Conservation (phyloP, 208 protist genomes). For the Naegleria lovaniensis region DNA sequence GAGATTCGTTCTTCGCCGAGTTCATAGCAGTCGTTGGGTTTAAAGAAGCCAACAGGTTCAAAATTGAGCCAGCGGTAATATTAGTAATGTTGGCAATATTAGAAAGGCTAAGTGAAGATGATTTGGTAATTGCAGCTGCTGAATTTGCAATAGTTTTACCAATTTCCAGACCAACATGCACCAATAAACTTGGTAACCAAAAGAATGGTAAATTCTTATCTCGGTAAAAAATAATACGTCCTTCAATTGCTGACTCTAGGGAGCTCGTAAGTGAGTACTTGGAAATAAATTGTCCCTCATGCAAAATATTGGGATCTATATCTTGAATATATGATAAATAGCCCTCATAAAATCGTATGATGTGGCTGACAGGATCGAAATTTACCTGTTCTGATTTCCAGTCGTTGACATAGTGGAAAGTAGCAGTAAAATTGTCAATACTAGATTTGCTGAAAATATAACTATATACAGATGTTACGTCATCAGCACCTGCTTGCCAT, state of each 20-base stretch:
- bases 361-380: background rate
- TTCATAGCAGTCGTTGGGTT: background rate
- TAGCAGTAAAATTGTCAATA: background rate
- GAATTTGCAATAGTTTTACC: background rate
- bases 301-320: background rate
- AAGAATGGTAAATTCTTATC: background rate
- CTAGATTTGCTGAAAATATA: background rate
- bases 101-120: no score
- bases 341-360: conserved; percentile 15
- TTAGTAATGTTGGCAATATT: background rate
- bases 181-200: background rate
- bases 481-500: conserved; percentile 7
- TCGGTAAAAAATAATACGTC: background rate
- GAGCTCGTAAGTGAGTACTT: background rate
- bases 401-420: conserved; percentile 12
- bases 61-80: background rate
- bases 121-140: background rate
- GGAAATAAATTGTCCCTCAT: background rate
- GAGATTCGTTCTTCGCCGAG: background rate
- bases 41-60: background rate
- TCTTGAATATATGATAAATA: background rate
- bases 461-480: conserved; percentile 11
- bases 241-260: background rate
- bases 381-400: background rate
- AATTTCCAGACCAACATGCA: conserved; percentile 2